Evolutionary conservation across 768 basidiomycete species (phyloP).

Genomic region (Lactarius psammicola): DNA sequence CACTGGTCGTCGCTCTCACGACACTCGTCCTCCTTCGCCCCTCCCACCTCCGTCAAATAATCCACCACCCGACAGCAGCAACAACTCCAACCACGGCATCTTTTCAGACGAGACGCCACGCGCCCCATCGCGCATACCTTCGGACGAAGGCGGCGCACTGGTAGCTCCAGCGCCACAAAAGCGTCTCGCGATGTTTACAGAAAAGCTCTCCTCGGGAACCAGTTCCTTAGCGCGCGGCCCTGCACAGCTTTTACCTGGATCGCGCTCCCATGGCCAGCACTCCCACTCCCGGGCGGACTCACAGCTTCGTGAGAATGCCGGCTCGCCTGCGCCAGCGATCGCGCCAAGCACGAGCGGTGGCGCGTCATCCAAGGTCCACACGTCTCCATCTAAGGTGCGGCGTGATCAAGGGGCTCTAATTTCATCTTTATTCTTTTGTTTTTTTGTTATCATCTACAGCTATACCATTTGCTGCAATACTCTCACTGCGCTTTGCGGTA

Average conservation of each 20-base stretch:
- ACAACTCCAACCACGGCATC: background rate
- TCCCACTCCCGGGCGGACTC: slow-evolving; percentile 30
- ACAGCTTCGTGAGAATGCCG: slow-evolving; percentile 29
- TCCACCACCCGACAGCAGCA: background rate
- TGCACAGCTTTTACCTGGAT: slow-evolving; percentile 26
- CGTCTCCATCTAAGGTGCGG: slow-evolving; percentile 24
- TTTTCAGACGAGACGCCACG: slow-evolving; percentile 2
- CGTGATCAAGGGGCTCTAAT: background rate
- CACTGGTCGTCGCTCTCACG: slow-evolving; percentile 2
- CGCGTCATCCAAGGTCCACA: slow-evolving; percentile 36
- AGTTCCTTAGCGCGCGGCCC: slow-evolving; percentile 26
- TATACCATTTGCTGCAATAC: background rate
- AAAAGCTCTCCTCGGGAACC: slow-evolving; percentile 31
- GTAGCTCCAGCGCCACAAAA: slow-evolving; percentile 5
- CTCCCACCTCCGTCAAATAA: background rate
- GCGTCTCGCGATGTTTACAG: slow-evolving; percentile 31
- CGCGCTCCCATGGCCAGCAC: slow-evolving; percentile 30
- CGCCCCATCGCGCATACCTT: background rate
- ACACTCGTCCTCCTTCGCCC: background rate
- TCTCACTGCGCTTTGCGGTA: background rate
- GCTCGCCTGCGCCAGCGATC: slow-evolving; percentile 32
- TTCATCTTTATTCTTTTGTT: background rate
- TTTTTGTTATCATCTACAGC: background rate
- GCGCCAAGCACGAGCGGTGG: slow-evolving; percentile 25
- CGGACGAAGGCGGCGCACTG: background rate